Conservation (phyloP, 371 early-diverging fungal species). For the Mucor saturninus region DNA sequence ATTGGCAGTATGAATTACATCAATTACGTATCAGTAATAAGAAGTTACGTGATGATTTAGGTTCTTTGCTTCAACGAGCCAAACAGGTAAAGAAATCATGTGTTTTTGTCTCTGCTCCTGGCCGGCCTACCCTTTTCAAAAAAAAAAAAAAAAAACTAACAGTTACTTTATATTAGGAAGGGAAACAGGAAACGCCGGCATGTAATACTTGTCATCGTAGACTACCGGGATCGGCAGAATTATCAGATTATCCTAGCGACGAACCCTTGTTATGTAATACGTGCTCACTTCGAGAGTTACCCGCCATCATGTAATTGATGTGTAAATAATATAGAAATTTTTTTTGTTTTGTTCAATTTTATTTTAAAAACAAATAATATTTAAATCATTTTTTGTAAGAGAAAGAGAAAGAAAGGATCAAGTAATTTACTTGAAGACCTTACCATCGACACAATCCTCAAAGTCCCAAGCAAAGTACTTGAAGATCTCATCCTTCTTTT, state of each 20-base stretch:
- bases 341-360: neutral
- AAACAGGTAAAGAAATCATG: slow-evolving; percentile 17
- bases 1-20: slow-evolving; percentile 60
- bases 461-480: slow-evolving; percentile 58
- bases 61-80: slow-evolving; percentile 22
- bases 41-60: slow-evolving; percentile 39
- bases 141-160: neutral
- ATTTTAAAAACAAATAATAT: neutral
- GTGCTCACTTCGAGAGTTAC: slow-evolving; percentile 34
- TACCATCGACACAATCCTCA: slow-evolving; percentile 53
- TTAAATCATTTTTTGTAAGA: neutral
- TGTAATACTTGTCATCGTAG: slow-evolving; percentile 30
- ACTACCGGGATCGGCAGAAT: slow-evolving; percentile 25
- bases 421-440: slow-evolving; percentile 73
- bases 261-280: slow-evolving; percentile 28
- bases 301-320: slow-evolving; percentile 75
- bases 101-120: neutral
- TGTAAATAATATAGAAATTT: neutral
- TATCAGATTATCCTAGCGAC: slow-evolving; percentile 17
- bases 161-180: slow-evolving; percentile 6
- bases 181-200: slow-evolving; percentile 13
- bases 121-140: neutral
- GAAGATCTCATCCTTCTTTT: slow-evolving; percentile 55
- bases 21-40: slow-evolving; percentile 52
- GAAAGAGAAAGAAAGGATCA: neutral